A percentile compares a stretch with the other conserved stretches of the same genome.
These are phyloP conservation scores for Blepharisma japonicum DNA, from an alignment of 73 alveolate species.

Conservation along the genomic window DNA sequence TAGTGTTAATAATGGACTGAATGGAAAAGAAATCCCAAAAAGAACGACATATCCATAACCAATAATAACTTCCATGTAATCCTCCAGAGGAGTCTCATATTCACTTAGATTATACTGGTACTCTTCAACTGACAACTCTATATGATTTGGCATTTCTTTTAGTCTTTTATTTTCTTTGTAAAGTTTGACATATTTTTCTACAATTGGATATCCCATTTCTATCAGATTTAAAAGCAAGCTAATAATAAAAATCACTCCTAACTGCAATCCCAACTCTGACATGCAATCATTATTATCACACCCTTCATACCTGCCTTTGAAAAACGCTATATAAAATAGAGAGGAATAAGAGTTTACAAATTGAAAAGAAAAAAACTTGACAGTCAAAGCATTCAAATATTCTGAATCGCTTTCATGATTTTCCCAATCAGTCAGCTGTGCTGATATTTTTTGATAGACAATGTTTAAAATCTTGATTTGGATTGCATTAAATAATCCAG, in stretches of 20 bases:
- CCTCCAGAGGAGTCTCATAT: background rate
- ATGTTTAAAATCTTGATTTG: slow-evolving; percentile 19
- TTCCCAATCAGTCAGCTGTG: slow-evolving; percentile 24
- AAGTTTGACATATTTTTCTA: background rate
- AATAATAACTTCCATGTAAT: slow-evolving; percentile 2
- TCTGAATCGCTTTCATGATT: background rate
- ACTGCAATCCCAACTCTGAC: background rate
- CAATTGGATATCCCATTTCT: slow-evolving; percentile 13
- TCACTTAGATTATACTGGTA: too few relatives aligned
- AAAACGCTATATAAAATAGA: slow-evolving; percentile 22
- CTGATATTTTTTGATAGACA: background rate
- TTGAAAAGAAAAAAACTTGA: background rate
- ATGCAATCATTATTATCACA: background rate
- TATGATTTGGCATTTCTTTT: background rate
- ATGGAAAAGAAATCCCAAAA: slow-evolving; percentile 2
- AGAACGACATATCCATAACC: slow-evolving; percentile 3
- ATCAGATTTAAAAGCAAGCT: background rate
- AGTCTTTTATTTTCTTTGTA: background rate
- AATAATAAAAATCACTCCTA: background rate
- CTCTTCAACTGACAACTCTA: too few relatives aligned
- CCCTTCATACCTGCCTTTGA: background rate
- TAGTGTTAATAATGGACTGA: background rate
- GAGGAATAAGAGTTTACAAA: slow-evolving; percentile 16
- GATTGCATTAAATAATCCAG: slow-evolving; percentile 5
- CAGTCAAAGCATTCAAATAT: background rate